Evolutionary conservation across 176 grass and related monocot species (phyloP).

Genomic region (Puccinellia tenuiflora): DNA sequence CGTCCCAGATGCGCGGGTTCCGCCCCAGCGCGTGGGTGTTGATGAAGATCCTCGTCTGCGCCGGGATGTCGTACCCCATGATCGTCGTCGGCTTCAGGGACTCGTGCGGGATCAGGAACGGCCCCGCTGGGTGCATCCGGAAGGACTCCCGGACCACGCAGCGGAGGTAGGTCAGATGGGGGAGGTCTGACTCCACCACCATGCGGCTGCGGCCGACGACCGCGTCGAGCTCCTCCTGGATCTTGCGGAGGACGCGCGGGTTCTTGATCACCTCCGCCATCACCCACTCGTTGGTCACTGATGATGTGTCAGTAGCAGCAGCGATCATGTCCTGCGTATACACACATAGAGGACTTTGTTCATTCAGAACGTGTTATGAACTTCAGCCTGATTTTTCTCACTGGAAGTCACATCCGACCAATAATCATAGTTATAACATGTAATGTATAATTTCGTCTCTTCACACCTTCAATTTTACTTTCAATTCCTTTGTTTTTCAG

Average conservation of each 20-base stretch:
- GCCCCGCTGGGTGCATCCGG: constrained; percentile 75
- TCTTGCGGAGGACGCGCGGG: constrained; percentile 49
- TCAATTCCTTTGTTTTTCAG: background rate
- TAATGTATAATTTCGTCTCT: background rate
- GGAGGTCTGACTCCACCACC: constrained; percentile 60
- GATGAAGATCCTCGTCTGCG: constrained; percentile 77
- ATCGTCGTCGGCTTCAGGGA: constrained; percentile 67
- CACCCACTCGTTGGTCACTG: constrained; percentile 89
- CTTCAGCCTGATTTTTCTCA: background rate
- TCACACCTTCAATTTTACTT: background rate
- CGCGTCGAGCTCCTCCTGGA: constrained; percentile 73
- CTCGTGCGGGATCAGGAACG: constrained; percentile 80
- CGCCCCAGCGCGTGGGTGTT: constrained; percentile 81
- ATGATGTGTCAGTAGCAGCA: constrained; percentile 63
- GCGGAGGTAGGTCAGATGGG: constrained; percentile 63
- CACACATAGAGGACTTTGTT: background rate
- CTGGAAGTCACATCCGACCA: background rate
- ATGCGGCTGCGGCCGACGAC: constrained; percentile 50
- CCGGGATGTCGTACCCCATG: constrained; percentile 80
- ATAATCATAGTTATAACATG: background rate
- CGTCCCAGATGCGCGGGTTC: constrained; percentile 62
- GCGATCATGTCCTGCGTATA: constrained; percentile 71
- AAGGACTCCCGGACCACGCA: constrained; percentile 82
- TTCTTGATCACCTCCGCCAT: constrained; percentile 91
- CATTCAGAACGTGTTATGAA: background rate